Conservation (phyloP, 768 basidiomycete genomes). For the Cystofilobasidium ferigula region DNA sequence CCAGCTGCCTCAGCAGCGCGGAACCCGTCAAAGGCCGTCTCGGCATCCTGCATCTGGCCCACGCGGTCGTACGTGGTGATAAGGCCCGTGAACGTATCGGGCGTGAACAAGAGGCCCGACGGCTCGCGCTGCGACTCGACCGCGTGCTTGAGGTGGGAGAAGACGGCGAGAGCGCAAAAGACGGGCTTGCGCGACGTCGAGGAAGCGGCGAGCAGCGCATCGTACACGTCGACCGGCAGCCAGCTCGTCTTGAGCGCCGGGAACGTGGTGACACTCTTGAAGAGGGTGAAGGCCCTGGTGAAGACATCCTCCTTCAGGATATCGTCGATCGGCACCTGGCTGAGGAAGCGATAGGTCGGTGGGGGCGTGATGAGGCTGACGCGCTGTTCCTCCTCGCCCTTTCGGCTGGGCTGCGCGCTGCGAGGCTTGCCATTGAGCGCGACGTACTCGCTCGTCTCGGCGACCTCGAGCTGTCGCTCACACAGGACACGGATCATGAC, state of each 20-base stretch:
- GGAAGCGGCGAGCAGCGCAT: constrained; percentile 52
- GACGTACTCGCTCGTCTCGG: constrained; percentile 10
- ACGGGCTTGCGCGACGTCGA: constrained; percentile 53
- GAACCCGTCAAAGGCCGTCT: constrained; percentile 57
- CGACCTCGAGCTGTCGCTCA: constrained; percentile 57
- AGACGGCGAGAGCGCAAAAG: constrained; percentile 45
- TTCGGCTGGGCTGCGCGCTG: neutral
- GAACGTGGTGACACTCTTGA: constrained; percentile 49
- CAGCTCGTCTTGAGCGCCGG: constrained; percentile 37
- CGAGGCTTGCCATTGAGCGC: constrained; percentile 5
- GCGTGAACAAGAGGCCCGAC: neutral
- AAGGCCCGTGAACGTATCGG: constrained; percentile 46
- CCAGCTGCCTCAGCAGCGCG: constrained; percentile 27
- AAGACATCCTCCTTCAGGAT: constrained; percentile 61
- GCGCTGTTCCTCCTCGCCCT: neutral
- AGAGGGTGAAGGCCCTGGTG: constrained; percentile 57
- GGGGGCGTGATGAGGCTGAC: constrained; percentile 15
- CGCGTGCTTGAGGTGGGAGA: constrained; percentile 49
- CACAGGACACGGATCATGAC: constrained; percentile 54
- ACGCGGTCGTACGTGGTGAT: constrained; percentile 51
- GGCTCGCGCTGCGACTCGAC: constrained; percentile 18
- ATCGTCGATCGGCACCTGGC: constrained; percentile 34
- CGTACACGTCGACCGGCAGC: constrained; percentile 42
- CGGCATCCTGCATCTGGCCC: constrained; percentile 45
- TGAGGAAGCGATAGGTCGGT: neutral